Conservation (phyloP, 2,329 filamentous ascomycete species). For the Fusarium miscanthi region DNA sequence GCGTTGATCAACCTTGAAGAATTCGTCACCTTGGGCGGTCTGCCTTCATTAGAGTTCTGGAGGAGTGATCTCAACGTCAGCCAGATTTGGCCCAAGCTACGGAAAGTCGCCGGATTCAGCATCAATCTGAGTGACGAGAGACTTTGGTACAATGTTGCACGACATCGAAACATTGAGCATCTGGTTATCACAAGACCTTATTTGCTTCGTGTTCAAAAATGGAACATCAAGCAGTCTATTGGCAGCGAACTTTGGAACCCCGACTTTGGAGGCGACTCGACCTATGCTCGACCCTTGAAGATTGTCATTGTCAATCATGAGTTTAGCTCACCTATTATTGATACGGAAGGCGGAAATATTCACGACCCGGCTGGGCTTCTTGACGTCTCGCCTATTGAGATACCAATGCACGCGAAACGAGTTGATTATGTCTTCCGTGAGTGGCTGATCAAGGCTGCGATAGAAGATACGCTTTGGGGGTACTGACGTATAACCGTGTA, state of each 20-base stretch:
- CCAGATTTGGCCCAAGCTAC: constrained; percentile 21
- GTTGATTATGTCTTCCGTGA: constrained; percentile 27
- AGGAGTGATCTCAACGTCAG: background rate
- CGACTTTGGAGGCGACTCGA: constrained; percentile 27
- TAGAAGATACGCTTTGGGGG: constrained; percentile 16
- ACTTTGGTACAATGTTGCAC: constrained; percentile 28
- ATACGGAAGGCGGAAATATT: background rate
- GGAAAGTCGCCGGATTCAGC: constrained; percentile 26
- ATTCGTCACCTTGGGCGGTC: constrained; percentile 23
- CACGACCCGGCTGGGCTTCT: constrained; percentile 19
- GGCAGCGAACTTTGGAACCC: constrained; percentile 14
- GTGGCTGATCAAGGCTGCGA: constrained; percentile 27
- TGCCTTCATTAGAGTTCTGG: constrained; percentile 29
- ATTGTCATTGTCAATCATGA: constrained; percentile 28
- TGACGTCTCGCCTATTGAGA: background rate
- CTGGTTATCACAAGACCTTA: constrained; percentile 19
- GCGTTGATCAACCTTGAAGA: constrained; percentile 25
- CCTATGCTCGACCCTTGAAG: constrained; percentile 22
- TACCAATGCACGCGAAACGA: constrained; percentile 11
- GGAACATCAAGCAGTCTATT: constrained; percentile 29
- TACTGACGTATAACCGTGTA: background rate
- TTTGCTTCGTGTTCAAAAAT: constrained; percentile 9
- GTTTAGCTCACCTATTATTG: constrained; percentile 16
- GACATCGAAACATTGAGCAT: constrained; percentile 5
- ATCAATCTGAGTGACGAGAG: constrained; percentile 21